These are phyloP conservation scores for Fraxinus excelsior DNA, from an alignment of 257 asterid genomes.

Conservation along the genomic window DNA sequence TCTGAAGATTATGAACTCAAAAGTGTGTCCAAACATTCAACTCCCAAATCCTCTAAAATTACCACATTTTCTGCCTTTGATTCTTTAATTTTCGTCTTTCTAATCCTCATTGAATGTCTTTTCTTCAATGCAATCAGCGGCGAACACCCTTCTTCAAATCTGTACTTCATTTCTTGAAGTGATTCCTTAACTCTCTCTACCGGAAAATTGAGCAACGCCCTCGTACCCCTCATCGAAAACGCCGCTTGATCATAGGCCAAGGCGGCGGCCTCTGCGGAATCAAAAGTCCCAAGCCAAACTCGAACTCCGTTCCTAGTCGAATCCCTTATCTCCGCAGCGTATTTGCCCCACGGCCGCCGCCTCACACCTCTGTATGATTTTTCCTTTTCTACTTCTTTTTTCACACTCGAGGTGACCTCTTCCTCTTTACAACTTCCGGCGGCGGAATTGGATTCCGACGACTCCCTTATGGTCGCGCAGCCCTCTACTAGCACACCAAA, in stretches of 20 bases:
- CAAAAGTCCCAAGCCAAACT: slow-evolving; percentile 90
- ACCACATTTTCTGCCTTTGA: slow-evolving; percentile 40
- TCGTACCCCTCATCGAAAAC: slow-evolving; percentile 63
- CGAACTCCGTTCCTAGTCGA: slow-evolving; percentile 76
- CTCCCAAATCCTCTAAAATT: slow-evolving; percentile 83
- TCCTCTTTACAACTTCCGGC: slow-evolving; percentile 43
- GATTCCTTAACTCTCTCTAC: slow-evolving; percentile 65
- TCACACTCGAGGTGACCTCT: slow-evolving; percentile 44
- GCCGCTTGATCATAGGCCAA: slow-evolving; percentile 91
- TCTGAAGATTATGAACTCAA: slow-evolving; percentile 35
- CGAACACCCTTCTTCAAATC: slow-evolving; percentile 57
- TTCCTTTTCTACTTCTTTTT: slow-evolving; percentile 15
- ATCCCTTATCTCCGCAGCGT: slow-evolving; percentile 85
- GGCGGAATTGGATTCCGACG: slow-evolving; percentile 29
- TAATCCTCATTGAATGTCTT: slow-evolving; percentile 53
- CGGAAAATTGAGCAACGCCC: slow-evolving; percentile 78
- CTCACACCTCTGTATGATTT: slow-evolving; percentile 69
- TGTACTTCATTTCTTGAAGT: slow-evolving; percentile 55
- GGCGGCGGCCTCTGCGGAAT: slow-evolving; percentile 81
- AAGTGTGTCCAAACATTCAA: slow-evolving; percentile 57
- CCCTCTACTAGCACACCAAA: slow-evolving; percentile 43
- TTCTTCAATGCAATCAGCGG: slow-evolving; percentile 74
- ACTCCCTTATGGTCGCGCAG: slow-evolving; percentile 13
- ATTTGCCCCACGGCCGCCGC: slow-evolving; percentile 88
- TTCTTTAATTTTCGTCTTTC: slow-evolving; percentile 24